Base-by-base conservation (phyloP, 805 yeast genomes). In the Schizosaccharomyces lindneri region DNA sequence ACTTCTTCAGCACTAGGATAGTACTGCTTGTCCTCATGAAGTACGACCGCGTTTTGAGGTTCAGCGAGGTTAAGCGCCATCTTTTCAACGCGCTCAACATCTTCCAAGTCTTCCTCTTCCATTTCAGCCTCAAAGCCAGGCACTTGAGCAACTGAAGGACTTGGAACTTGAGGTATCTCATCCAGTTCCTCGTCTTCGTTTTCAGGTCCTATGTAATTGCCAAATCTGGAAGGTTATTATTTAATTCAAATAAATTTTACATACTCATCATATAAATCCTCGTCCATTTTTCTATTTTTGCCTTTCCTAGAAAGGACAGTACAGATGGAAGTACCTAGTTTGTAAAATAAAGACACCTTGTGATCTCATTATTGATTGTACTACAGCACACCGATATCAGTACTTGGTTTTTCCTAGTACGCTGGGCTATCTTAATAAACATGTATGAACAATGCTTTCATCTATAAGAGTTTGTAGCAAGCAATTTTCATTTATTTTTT, bases 21-120 rank as follows among this genome's bases (percentile, higher is more conserved):
- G 46, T 73, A 69, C 60, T 70, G 68, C 62, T 75, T 77, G 63
- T 79, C 79, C 65, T 79, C 81, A 55, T 74, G 75, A 5, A 75
- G 65, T 0, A 75, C 73, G 5, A 76, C 71, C 13, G 72, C 68
- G 31, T 62, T 65, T 13, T 62, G 64, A n/a, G 63, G 61, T 19
- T 43, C 63, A 13, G 48, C 24, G 46, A 48, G 32, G 48, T 19
- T 21, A 21, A 48, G 27, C n/a, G 48, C 43, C 48, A 60, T 55
- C n/a, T 24, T 21, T 17, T 36, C 48, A 36, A 55, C 59, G 11
- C 62, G 67, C 36, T 61, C 62, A n/a, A 61, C 66, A 6, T 61
- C 64, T 5, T 63, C 66, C 27, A 55, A 65, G 4, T 62, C 63
- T 31, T 21, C 48, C 13, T 63, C 68, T 41, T 64, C 65, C 27